These are phyloP conservation scores for Aspergillus tubingensis DNA, from an alignment of 2,329 filamentous ascomycete genomes.

Conservation along the genomic window DNA sequence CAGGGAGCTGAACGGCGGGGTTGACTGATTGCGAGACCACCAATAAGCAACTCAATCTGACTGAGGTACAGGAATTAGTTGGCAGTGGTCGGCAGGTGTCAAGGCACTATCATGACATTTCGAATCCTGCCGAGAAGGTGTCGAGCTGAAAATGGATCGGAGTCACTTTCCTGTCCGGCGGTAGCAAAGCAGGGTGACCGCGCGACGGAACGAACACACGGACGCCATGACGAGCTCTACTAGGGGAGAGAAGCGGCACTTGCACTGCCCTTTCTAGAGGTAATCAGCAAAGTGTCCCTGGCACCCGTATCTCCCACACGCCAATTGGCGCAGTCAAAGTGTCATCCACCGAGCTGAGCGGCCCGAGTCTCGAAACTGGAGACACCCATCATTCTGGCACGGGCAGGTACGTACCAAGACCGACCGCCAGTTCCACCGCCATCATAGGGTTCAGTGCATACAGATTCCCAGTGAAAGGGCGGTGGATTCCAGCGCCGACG, in stretches of 20 bases:
- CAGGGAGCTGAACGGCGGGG: slow-evolving; percentile 8
- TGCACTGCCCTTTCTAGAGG: neutral
- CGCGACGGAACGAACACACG: neutral
- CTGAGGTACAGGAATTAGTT: neutral
- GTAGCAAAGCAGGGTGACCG: neutral
- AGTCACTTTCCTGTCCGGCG: neutral
- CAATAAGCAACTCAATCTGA: neutral
- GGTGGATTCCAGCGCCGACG: slow-evolving; percentile 5
- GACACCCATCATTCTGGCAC: neutral
- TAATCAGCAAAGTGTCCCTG: neutral
- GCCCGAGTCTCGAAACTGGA: neutral
- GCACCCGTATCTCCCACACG: neutral
- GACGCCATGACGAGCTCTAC: neutral
- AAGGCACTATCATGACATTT: neutral
- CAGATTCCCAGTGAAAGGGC: slow-evolving; percentile 10
- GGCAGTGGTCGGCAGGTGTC: neutral
- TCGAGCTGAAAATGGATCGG: slow-evolving; percentile 1
- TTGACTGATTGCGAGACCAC: neutral
- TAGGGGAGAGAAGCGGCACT: too few species aligned
- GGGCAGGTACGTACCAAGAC: neutral
- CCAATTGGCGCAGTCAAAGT: neutral
- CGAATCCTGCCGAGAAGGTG: neutral
- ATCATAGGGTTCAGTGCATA: slow-evolving; percentile 12
- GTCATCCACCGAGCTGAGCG: slow-evolving; percentile 3
- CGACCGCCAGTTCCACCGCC: slow-evolving; percentile 8